A percentile compares a stretch with the other conserved stretches of the same genome.
phyloP scores from a whole-genome alignment of 73 alveolate species.

The Paramecium pentaurelia region DNA sequence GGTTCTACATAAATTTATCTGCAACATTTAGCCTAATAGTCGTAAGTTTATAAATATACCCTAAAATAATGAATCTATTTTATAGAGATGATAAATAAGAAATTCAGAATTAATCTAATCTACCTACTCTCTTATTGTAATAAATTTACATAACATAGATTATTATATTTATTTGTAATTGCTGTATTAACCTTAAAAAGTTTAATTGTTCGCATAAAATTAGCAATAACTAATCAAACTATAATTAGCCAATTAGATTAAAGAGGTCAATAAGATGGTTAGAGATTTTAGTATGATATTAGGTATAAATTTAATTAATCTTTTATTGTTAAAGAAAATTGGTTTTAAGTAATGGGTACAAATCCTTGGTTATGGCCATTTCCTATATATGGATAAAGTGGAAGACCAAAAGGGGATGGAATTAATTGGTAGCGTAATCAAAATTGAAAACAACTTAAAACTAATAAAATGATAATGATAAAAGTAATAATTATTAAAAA shows the following conservation, averaged over 20 bases:
- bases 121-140: not conserved
- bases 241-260: not conserved
- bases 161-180: not conserved
- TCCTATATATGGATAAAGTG: constrained; percentile 75
- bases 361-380: constrained; percentile 78
- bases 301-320: not conserved
- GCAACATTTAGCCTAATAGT: not conserved
- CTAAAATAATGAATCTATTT: not conserved
- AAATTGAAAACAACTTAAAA: not conserved
- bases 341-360: constrained; percentile 83
- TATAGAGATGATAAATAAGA: not conserved
- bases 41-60: not conserved
- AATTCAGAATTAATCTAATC: not conserved
- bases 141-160: not conserved
- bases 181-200: not conserved
- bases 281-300: not conserved
- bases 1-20: constrained; percentile 64
- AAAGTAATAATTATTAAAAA: not conserved
- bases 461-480: not conserved
- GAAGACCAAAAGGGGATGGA: constrained; percentile 90
- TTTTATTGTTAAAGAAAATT: constrained; percentile 71
- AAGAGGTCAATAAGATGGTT: not conserved
- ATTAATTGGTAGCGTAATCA: constrained; percentile 68
- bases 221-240: constrained; percentile 53
- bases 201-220: constrained; percentile 37